Evolutionary conservation across 768 basidiomycete species (phyloP), one percentile per base, ranked within the genome.

Genomic region (Lentinus tigrinus): DNA sequence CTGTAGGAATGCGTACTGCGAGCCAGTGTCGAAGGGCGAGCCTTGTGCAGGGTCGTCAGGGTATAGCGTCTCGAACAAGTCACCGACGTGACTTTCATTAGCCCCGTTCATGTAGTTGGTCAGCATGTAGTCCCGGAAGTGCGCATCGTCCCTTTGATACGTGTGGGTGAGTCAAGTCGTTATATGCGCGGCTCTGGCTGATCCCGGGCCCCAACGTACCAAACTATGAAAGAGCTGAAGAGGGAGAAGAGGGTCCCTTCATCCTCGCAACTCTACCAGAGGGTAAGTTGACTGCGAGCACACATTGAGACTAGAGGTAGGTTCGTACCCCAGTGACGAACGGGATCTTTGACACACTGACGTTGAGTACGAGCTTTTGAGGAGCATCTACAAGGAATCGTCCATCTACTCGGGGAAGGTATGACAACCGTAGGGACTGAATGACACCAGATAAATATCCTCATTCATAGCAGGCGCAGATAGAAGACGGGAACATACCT

Each of bases 371-470:
- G 26, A 61, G 34, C 27, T 63, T 6, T 52, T 61, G 61, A 4
- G 69, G 65, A 28, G 58, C 56, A 43, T 60, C 62, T 0, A 56
- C 62, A 31, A 69, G 23, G 55, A 70, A 66, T 9, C 56, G 53
- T 0, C 69, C 69, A 21, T 70, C 69, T 16, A 65, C 61, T 21
- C 66, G 61, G n/a, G 69, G 69, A 7, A 57, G 46, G 65, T 67
- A 70, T 2, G 67, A 56, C 2, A 69, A 52, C 28, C 57, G 52
- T 24, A 68, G 54, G 3, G 54, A 43, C 54, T 55, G 28, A 2
- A 31, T 31, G 31, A 31, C 31, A 31, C 11, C 49, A 36, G 38
- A 37, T n/a, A 5, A 21, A 24, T 31, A 11, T 31, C 31, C 31
- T 31, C 31, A 6, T 28, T n/a, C n/a, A n/a, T n/a, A n/a, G n/a